These are phyloP conservation scores for Ramicandelaber brevisporus DNA, from an alignment of 192 early-diverging fungal species.

Conservation along the genomic window DNA sequence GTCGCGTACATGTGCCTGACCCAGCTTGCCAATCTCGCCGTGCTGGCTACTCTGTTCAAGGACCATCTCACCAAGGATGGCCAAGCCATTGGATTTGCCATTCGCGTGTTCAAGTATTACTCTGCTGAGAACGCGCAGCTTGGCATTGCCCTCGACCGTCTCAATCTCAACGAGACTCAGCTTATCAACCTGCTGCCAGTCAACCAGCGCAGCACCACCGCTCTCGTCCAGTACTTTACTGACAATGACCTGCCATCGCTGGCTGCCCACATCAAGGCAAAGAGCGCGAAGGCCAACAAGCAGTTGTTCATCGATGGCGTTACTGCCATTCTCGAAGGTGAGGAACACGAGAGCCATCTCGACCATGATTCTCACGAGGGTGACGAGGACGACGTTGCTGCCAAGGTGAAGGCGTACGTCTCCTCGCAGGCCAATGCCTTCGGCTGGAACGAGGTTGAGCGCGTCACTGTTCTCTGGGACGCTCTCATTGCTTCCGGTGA, in stretches of 20 bases:
- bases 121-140: slow-evolving; percentile 54
- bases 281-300: slow-evolving; percentile 37
- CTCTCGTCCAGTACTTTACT: slow-evolving; percentile 77
- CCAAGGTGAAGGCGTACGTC: slow-evolving; percentile 7
- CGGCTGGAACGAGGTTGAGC: slow-evolving; percentile 50
- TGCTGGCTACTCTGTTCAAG: slow-evolving; percentile 55
- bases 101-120: slow-evolving; percentile 55
- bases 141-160: slow-evolving; percentile 32
- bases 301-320: slow-evolving; percentile 30
- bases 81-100: slow-evolving; percentile 56
- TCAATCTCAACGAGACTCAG: slow-evolving; percentile 35
- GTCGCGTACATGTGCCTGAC: slow-evolving; percentile 43
- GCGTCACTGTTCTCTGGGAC: slow-evolving; percentile 57
- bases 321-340: slow-evolving; percentile 31
- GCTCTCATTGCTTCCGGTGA: slow-evolving; percentile 54
- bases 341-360: no score
- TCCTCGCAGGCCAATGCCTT: slow-evolving; percentile 5
- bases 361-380: slow-evolving; percentile 3
- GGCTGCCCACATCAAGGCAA: slow-evolving; percentile 52
- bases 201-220: slow-evolving; percentile 68
- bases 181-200: slow-evolving; percentile 81
- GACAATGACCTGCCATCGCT: slow-evolving; percentile 75
- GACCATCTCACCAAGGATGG: slow-evolving; percentile 91
- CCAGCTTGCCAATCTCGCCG: slow-evolving; percentile 38
- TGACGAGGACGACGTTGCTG: slow-evolving; percentile 3